These are phyloP conservation scores for Pholiota molesta DNA, from an alignment of 768 basidiomycete genomes.

Conservation along the genomic window DNA sequence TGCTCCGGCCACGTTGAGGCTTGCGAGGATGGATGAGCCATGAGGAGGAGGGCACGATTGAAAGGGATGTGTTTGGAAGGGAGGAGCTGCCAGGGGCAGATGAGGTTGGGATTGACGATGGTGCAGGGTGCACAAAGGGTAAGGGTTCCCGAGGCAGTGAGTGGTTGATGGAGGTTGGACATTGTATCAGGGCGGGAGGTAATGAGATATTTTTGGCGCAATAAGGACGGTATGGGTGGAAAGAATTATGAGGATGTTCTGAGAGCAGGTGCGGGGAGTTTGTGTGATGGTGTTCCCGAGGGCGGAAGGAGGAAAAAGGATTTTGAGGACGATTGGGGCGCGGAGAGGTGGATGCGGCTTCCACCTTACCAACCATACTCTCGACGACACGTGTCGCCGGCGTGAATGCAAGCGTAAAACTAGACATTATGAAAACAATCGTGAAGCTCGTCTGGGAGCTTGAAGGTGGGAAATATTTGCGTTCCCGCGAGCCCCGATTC, in stretches of 20 bases:
- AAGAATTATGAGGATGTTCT: not conserved
- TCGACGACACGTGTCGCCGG: not conserved
- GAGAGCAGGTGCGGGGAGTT: not conserved
- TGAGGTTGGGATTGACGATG: too few relatives aligned
- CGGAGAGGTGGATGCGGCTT: not conserved
- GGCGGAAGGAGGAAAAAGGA: not conserved
- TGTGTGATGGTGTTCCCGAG: not conserved
- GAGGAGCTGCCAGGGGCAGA: not conserved
- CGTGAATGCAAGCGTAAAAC: not conserved
- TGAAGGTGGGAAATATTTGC: conserved; percentile 5
- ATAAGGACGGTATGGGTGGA: too few relatives aligned
- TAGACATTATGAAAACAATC: conserved; percentile 15
- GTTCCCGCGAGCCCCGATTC: conserved; percentile 10
- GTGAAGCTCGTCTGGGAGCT: conserved; percentile 19
- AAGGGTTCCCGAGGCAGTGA: too few relatives aligned
- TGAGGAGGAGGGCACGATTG: not conserved
- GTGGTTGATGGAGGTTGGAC: too few relatives aligned
- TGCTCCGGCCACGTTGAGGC: conserved; percentile 14
- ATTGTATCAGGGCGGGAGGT: too few relatives aligned
- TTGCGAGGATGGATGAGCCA: not conserved
- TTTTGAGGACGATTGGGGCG: not conserved
- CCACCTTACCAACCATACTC: not conserved
- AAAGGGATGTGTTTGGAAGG: not conserved
- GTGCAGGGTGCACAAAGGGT: too few relatives aligned
- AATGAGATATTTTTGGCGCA: too few relatives aligned